Conservation (phyloP, 345 rosid genomes). For the Brassica napus region DNA sequence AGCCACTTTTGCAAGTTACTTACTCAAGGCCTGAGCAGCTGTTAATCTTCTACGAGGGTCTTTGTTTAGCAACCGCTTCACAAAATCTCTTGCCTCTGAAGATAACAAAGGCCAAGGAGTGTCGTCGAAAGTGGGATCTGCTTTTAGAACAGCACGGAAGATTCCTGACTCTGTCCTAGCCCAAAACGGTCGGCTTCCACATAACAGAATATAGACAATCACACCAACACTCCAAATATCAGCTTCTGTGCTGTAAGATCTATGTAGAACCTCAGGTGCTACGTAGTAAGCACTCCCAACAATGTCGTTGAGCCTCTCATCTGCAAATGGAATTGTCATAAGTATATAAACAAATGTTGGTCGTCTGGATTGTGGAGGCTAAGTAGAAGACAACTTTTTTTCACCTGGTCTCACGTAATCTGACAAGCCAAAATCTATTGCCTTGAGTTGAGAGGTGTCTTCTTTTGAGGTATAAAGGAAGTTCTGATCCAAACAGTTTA, state of each 20-base stretch:
- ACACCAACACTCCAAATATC: conserved; percentile 98
- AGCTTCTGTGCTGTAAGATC: conserved; percentile 86
- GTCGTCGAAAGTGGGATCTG: conserved; percentile 91
- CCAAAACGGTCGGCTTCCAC: conserved; percentile 99
- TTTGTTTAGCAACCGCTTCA: conserved; percentile 77
- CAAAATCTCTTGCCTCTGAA: conserved; percentile 87
- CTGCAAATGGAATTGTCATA: conserved; percentile 44
- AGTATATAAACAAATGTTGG: not conserved
- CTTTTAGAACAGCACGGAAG: conserved; percentile 89
- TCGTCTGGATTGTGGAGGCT: not conserved
- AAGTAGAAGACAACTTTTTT: conserved; percentile 16
- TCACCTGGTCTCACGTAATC: conserved; percentile 93
- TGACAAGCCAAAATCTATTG: conserved; percentile 95
- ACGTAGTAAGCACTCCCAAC: conserved; percentile 97
- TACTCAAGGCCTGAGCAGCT: conserved; percentile 95
- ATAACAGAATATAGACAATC: conserved; percentile 82
- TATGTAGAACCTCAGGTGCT: conserved; percentile 95
- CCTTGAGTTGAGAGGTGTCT: conserved; percentile 75
- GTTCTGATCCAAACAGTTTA: conserved; percentile 62
- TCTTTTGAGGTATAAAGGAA: conserved; percentile 82
- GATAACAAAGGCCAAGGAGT: conserved; percentile 90
- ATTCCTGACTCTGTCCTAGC: conserved; percentile 95
- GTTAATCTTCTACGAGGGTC: conserved; percentile 95
- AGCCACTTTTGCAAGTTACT: conserved; percentile 33
- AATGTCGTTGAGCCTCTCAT: conserved; percentile 91